Conservation (phyloP, 2,329 filamentous ascomycete genomes). For the Bipolaris sorokiniana region DNA sequence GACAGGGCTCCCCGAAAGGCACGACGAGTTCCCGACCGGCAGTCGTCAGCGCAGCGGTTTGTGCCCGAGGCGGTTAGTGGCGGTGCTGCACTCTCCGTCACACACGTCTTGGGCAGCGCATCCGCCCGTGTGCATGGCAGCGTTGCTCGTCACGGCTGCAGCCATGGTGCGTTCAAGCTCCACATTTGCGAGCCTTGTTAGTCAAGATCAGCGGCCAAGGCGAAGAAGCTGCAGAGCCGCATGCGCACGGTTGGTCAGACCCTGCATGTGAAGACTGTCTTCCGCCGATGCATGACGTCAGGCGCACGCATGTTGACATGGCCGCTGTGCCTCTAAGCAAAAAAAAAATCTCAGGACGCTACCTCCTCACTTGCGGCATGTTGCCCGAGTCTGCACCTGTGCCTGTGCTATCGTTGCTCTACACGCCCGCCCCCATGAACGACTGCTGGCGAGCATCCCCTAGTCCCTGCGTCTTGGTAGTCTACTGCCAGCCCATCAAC, state of each 20-base stretch:
- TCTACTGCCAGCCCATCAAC: too few species aligned
- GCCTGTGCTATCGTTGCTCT: background rate
- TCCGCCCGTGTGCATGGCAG: slow-evolving; percentile 12
- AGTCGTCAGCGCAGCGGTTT: slow-evolving; percentile 6
- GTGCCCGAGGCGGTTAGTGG: slow-evolving; percentile 1
- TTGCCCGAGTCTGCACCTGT: slow-evolving; percentile 17
- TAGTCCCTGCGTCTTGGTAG: too few species aligned
- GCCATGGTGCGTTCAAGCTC: slow-evolving; percentile 20
- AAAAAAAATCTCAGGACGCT: slow-evolving; percentile 28
- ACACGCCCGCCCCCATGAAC: background rate
- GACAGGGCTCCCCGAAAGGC: background rate
- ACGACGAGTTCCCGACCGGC: slow-evolving; percentile 10
- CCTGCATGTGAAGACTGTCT: slow-evolving; percentile 24
- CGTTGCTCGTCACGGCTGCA: slow-evolving; percentile 21
- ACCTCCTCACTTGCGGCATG: slow-evolving; percentile 13
- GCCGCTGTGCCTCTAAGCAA: slow-evolving; percentile 22
- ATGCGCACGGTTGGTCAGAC: slow-evolving; percentile 32
- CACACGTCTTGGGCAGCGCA: slow-evolving; percentile 19
- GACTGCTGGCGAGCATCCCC: background rate
- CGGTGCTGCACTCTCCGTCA: slow-evolving; percentile 7
- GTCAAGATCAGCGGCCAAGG: slow-evolving; percentile 38
- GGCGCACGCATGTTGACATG: slow-evolving; percentile 29
- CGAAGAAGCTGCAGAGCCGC: slow-evolving; percentile 39
- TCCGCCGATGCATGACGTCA: slow-evolving; percentile 30
- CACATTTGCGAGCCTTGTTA: slow-evolving; percentile 21